Conservation (phyloP, 2,329 filamentous ascomycete genomes). For the Fonsecaea nubica region DNA sequence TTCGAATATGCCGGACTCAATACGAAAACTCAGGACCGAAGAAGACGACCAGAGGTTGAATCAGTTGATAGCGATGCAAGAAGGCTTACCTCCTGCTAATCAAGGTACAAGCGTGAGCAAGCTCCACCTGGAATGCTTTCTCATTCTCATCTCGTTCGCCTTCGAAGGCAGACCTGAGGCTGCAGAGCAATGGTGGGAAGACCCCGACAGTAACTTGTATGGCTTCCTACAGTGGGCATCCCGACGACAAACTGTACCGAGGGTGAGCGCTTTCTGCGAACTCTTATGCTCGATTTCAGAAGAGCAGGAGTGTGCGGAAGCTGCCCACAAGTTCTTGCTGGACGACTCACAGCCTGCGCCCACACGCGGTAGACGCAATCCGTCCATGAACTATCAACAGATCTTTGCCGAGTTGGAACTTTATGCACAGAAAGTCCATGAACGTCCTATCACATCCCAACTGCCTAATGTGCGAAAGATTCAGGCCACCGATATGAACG, state of each 20-base stretch:
- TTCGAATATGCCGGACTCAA: constrained; percentile 89
- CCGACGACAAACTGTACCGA: constrained; percentile 89
- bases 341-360: constrained; percentile 70
- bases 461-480: constrained; percentile 67
- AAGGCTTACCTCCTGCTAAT: constrained; percentile 52
- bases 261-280: constrained; percentile 95
- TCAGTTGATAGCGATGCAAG: constrained; percentile 54
- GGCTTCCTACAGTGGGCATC: constrained; percentile 99
- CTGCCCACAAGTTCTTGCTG: constrained; percentile 85
- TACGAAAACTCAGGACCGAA: constrained; percentile 82
- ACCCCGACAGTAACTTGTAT: constrained; percentile 88
- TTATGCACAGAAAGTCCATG: constrained; percentile 78
- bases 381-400: constrained; percentile 88
- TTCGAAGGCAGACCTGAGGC: constrained; percentile 86
- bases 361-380: constrained; percentile 79
- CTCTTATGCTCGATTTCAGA: constrained; percentile 89
- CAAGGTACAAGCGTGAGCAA: constrained; percentile 54
- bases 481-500: constrained; percentile 73
- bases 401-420: constrained; percentile 90
- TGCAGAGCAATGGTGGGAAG: constrained; percentile 87
- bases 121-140: constrained; percentile 79
- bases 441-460: constrained; percentile 68
- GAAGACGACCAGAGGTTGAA: constrained; percentile 77
- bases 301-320: constrained; percentile 79
- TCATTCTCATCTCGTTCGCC: constrained; percentile 88